A percentile compares a stretch with the other conserved stretches of the same genome.
These are phyloP conservation scores for Fusarium sublunatum DNA, from an alignment of 2,329 filamentous ascomycete species.

Conservation along the genomic window DNA sequence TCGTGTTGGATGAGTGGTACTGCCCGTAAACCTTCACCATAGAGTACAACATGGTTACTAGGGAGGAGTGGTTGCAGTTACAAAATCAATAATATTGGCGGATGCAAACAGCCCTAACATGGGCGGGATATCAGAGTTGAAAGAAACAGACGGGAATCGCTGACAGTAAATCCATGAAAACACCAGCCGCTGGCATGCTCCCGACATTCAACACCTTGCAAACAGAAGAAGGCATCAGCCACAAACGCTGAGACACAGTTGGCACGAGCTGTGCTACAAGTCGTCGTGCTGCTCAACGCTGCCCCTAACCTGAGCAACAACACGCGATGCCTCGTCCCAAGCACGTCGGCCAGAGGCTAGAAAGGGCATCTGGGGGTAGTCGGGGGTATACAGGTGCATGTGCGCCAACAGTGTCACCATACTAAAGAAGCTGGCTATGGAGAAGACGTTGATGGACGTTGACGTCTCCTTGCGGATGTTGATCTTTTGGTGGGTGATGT, in stretches of 20 bases:
- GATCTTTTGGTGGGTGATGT: conserved; percentile 80
- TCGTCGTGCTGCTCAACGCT: conserved; percentile 48
- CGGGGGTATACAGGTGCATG: conserved; percentile 70
- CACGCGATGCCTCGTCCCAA: conserved; percentile 51
- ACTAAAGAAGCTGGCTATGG: conserved; percentile 79
- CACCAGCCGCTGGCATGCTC: background rate
- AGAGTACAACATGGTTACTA: background rate
- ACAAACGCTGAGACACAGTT: background rate
- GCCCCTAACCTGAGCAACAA: conserved; percentile 47
- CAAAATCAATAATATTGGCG: conserved; percentile 3
- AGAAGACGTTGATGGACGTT: conserved; percentile 81
- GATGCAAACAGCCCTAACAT: conserved; percentile 4
- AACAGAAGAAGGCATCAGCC: background rate
- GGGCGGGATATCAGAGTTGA: conserved; percentile 34
- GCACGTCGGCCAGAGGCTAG: conserved; percentile 55
- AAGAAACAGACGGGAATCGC: conserved; percentile 6
- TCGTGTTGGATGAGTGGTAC: too few species aligned
- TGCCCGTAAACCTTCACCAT: background rate
- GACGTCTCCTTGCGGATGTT: conserved; percentile 83
- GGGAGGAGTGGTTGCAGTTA: background rate
- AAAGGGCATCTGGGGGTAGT: conserved; percentile 70
- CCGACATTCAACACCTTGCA: background rate
- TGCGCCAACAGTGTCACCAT: conserved; percentile 77
- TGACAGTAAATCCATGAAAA: conserved; percentile 4
- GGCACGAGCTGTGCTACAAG: conserved; percentile 31